Conservation (phyloP, 805 yeast genomes). For the Osmozyma mogii region DNA sequence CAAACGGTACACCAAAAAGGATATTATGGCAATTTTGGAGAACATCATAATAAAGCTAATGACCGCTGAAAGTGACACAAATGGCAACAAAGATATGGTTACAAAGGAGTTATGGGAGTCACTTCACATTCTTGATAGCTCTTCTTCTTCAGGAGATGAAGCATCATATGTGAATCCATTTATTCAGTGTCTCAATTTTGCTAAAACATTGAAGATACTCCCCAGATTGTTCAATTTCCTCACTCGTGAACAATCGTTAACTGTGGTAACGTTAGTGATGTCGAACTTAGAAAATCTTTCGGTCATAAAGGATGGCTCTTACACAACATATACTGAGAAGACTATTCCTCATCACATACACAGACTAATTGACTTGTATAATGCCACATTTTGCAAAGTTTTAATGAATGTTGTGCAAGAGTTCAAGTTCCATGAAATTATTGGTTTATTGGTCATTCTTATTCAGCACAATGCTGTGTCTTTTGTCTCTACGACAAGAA, state of each 20-base stretch:
- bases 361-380: slow-evolving; percentile 68
- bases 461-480: slow-evolving; percentile 65
- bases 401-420: slow-evolving; percentile 79
- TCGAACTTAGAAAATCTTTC: slow-evolving; percentile 72
- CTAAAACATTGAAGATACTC: slow-evolving; percentile 83
- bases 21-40: slow-evolving; percentile 62
- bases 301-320: slow-evolving; percentile 72
- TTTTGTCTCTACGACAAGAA: slow-evolving; percentile 59
- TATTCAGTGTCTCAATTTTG: slow-evolving; percentile 71
- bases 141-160: slow-evolving; percentile 42
- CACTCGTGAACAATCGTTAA: slow-evolving; percentile 64
- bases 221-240: slow-evolving; percentile 84
- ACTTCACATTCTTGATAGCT: slow-evolving; percentile 61
- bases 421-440: slow-evolving; percentile 69
- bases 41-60: slow-evolving; percentile 69
- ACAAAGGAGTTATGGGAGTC: slow-evolving; percentile 62
- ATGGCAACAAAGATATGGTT: slow-evolving; percentile 27
- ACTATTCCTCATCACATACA: slow-evolving; percentile 45
- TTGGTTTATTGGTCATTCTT: slow-evolving; percentile 63
- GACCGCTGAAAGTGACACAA: slow-evolving; percentile 61
- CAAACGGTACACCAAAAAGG: slow-evolving; percentile 32
- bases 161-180: slow-evolving; percentile 62
- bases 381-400: slow-evolving; percentile 73
- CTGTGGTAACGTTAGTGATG: slow-evolving; percentile 70
- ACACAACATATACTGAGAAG: slow-evolving; percentile 48